Evolutionary conservation across 768 basidiomycete genomes (phyloP), one percentile per base, ranked within the genome.

Genomic region (Amanita subjunquillea): DNA sequence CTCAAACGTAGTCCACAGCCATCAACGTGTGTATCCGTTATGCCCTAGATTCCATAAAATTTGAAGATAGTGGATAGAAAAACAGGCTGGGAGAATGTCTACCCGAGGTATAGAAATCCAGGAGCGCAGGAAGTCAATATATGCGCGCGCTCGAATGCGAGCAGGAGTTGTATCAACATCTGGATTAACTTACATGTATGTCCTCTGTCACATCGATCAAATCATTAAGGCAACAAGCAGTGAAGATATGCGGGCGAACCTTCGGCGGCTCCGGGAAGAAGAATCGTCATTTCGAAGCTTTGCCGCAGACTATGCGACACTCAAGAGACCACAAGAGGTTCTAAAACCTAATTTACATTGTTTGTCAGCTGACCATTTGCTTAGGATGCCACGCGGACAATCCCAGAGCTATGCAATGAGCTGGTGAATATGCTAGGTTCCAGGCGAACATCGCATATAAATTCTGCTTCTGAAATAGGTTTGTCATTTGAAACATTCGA

Each of bases 401-500:
- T 68, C 12, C 54, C 65, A 23, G 51, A 62, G 17, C 20, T 62
- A 6, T 68, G 68, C 56, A 55, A 65, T 15, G 32, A 63, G 7
- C 56, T 66, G 10, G 40, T 69, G 6, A 61, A 69, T 27, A 65
- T 69, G 40, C 44, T 74, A 13, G 70, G 69, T 23, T 56, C 60
- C 25, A 66, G 65, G 32, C 65, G 74, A 9, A 60, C 68, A 6
- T 58, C 65, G 10, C 52, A 56, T 17, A 63, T 72, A 34, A 65
- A 72, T 38, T 56, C 61, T 39, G 70, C 69, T 29, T 70, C 68
- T 52, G 62, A 65, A 54, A 69, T 67, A 64, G 53, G 74, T 72
- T 23, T 55, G 70, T 66, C 7, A 37, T 30, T 36, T 7, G 29
- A 43, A 27, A n/a, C 32, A 29, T 43, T 4, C 51, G 41, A 37